Conservation (phyloP, 2,329 filamentous ascomycete genomes). For the Colletotrichum horii region DNA sequence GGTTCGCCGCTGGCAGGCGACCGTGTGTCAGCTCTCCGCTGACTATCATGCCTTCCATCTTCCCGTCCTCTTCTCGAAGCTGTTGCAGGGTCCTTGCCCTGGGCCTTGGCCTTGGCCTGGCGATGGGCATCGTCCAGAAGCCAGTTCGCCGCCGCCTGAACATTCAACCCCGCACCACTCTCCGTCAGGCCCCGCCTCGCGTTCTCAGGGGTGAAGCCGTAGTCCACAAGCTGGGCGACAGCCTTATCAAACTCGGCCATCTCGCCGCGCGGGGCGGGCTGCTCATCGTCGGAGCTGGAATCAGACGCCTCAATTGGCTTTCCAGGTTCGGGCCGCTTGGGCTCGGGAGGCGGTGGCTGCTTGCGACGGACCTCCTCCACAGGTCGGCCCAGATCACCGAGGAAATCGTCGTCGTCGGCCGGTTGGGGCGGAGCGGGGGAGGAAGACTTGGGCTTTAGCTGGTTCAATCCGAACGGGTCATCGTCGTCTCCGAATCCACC, state of each 20-base stretch:
- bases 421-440: conserved; percentile 28
- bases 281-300: conserved; percentile 52
- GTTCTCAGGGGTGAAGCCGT: conserved; percentile 89
- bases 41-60: conserved; percentile 22
- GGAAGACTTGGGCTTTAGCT: conserved; percentile 55
- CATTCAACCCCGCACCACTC: conserved; percentile 78
- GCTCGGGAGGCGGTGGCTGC: conserved; percentile 38
- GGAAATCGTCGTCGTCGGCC: conserved; percentile 63
- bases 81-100: conserved; percentile 53
- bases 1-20: conserved; percentile 65
- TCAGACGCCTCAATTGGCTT: conserved; percentile 60
- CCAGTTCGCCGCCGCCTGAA: conserved; percentile 88
- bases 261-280: conserved; percentile 25
- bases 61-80: conserved; percentile 44
- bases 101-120: conserved; percentile 76
- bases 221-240: conserved; percentile 88
- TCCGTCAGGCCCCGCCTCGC: conserved; percentile 80
- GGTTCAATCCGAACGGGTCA: conserved; percentile 83
- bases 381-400: conserved; percentile 68
- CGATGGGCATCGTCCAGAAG: conserved; percentile 90
- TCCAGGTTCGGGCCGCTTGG: conserved; percentile 54
- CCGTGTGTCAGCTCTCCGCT: conserved; percentile 49
- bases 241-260: conserved; percentile 70
- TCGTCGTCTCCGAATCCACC: conserved; percentile 70
- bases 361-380: conserved; percentile 66